Conservation (phyloP, 2,329 filamentous ascomycete species). For the Trichothecium roseum region DNA sequence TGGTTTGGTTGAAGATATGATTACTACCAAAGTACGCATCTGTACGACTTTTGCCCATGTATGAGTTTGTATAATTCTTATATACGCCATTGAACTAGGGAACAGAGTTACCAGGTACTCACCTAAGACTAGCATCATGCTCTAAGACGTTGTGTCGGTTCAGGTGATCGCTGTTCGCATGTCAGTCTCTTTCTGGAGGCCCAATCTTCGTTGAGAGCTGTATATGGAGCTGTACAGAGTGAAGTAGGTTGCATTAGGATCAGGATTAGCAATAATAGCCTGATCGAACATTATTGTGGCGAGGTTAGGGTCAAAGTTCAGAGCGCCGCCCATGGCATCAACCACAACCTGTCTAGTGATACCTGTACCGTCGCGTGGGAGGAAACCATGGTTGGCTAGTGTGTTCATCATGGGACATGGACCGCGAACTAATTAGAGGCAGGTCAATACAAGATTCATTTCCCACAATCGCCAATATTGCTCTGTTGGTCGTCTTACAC, state of each 20-base stretch:
- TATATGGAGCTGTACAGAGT: conserved; percentile 14
- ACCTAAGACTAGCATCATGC: conserved; percentile 36
- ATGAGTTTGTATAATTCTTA: neutral
- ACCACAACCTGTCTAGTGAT: conserved; percentile 26
- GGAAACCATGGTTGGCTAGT: conserved; percentile 38
- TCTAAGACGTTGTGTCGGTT: conserved; percentile 36
- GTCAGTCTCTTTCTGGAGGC: conserved; percentile 1
- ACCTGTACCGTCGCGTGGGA: conserved; percentile 33
- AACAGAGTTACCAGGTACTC: conserved; percentile 2
- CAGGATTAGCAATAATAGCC: conserved; percentile 30
- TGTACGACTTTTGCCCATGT: conserved; percentile 21
- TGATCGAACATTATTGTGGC: conserved; percentile 28
- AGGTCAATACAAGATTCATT: too few species aligned
- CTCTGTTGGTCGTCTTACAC: neutral
- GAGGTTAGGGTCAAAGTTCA: conserved; percentile 32
- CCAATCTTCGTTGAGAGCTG: conserved; percentile 1
- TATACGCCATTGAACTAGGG: too few species aligned
- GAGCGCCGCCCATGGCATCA: conserved; percentile 23
- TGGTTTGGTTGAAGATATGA: conserved; percentile 38
- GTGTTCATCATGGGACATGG: conserved; percentile 43
- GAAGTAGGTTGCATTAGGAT: conserved; percentile 32
- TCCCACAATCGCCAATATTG: neutral
- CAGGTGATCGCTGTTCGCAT: conserved; percentile 24
- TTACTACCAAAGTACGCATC: conserved; percentile 41
- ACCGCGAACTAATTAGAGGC: conserved; percentile 22